Conservation (phyloP, 2,329 filamentous ascomycete species). For the Diaporthe batatas region DNA sequence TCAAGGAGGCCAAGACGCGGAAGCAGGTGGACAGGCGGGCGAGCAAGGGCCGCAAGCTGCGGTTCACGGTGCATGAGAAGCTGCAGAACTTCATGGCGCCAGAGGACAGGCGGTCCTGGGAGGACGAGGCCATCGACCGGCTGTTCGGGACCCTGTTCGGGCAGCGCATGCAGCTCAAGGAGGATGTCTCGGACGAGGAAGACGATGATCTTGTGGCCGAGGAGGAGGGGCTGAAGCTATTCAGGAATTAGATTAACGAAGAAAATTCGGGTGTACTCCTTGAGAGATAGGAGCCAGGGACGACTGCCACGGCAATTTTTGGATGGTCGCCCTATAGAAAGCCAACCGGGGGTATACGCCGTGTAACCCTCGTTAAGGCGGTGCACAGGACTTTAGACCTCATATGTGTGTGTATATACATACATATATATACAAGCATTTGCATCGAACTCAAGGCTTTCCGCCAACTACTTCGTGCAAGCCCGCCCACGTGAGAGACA, state of each 20-base stretch:
- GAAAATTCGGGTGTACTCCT: neutral
- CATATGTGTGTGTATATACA: neutral
- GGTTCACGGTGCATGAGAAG: slow-evolving; percentile 96
- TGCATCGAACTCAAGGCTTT: neutral
- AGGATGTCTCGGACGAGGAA: slow-evolving; percentile 66
- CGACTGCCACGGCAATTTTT: neutral
- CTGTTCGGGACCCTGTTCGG: slow-evolving; percentile 84
- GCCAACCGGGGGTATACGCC: neutral
- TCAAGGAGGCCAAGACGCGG: slow-evolving; percentile 83
- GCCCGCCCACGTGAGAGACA: slow-evolving; percentile 50
- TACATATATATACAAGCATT: slow-evolving; percentile 2
- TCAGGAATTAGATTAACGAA: slow-evolving; percentile 56
- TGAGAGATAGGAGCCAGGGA: neutral
- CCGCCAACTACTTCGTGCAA: neutral
- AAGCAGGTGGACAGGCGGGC: slow-evolving; percentile 92
- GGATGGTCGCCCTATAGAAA: slow-evolving; percentile 21
- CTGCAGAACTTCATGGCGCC: slow-evolving; percentile 98
- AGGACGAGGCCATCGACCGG: slow-evolving; percentile 80
- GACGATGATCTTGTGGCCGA: slow-evolving; percentile 65
- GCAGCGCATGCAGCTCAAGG: slow-evolving; percentile 74
- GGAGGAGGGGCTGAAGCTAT: slow-evolving; percentile 67
- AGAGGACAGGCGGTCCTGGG: slow-evolving; percentile 85
- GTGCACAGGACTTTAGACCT: neutral
- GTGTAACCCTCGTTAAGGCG: neutral
- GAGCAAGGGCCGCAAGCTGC: slow-evolving; percentile 93